phyloP scores from a whole-genome alignment of 495 filamentous ascomycete species.

The Thermochaetoides thermophila region DNA sequence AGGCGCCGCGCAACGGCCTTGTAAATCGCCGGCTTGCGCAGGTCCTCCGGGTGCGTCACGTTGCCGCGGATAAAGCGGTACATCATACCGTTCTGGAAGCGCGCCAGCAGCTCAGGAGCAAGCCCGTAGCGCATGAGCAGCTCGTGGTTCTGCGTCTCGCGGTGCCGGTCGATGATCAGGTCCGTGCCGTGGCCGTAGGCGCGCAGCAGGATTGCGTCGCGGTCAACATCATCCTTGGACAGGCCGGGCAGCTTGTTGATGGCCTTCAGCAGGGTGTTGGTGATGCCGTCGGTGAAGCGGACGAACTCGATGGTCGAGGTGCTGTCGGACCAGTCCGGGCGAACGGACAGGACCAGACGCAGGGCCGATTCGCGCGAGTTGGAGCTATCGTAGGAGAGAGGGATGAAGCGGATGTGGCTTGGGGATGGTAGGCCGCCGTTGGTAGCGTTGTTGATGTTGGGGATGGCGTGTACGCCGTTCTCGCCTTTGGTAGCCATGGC shows the following conservation, averaged over 20 bases:
- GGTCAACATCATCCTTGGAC: slow-evolving; percentile 63
- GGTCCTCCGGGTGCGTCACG: slow-evolving; percentile 63
- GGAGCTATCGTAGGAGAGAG: slow-evolving; percentile 58
- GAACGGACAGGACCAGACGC: slow-evolving; percentile 61
- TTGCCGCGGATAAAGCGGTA: slow-evolving; percentile 79
- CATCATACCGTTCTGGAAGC: slow-evolving; percentile 90
- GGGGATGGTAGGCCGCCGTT: not conserved
- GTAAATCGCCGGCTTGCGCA: slow-evolving; percentile 58
- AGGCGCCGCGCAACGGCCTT: slow-evolving; percentile 68
- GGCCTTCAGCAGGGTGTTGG: slow-evolving; percentile 86
- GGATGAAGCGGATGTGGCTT: slow-evolving; percentile 39
- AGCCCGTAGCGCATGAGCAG: slow-evolving; percentile 64
- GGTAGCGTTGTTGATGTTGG: slow-evolving; percentile 8
- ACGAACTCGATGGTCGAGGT: slow-evolving; percentile 74
- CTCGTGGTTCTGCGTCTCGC: slow-evolving; percentile 52
- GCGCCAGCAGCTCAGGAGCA: slow-evolving; percentile 74
- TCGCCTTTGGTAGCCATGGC: slow-evolving; percentile 16
- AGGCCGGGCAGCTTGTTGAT: slow-evolving; percentile 67
- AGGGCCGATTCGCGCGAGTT: slow-evolving; percentile 65
- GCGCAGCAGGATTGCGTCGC: slow-evolving; percentile 76
- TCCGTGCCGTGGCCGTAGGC: slow-evolving; percentile 93
- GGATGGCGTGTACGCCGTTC: slow-evolving; percentile 13
- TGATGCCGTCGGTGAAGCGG: slow-evolving; percentile 93
- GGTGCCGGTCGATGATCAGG: slow-evolving; percentile 89
- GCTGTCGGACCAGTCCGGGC: slow-evolving; percentile 65